Conservation (phyloP, 352 stramenopile species). For the Phytophthora palmivora region DNA sequence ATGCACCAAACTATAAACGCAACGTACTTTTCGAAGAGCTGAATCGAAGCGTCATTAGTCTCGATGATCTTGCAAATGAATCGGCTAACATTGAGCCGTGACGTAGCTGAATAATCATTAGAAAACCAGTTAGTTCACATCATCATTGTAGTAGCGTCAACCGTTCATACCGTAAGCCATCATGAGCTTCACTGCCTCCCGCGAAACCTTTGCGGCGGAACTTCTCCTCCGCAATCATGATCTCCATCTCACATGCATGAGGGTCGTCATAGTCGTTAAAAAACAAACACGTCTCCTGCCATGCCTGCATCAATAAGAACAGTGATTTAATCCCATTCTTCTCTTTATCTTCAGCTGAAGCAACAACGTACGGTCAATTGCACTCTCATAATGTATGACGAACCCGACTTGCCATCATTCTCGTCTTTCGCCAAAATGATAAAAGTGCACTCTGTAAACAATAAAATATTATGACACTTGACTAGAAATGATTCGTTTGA, state of each 20-base stretch:
- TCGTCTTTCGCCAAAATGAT: constrained; percentile 87
- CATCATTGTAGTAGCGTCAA: neutral
- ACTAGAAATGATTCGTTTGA: too few relatives aligned
- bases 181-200: constrained; percentile 91
- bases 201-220: constrained; percentile 90
- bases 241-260: constrained; percentile 88
- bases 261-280: constrained; percentile 90
- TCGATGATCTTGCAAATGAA: constrained; percentile 97
- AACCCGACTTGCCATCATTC: constrained; percentile 36
- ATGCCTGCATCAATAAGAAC: constrained; percentile 60
- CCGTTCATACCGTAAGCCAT: constrained; percentile 88
- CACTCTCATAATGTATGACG: constrained; percentile 51
- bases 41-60: constrained; percentile 86
- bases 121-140: neutral
- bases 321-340: neutral
- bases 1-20: neutral
- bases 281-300: constrained; percentile 95
- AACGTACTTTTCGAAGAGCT: constrained; percentile 87
- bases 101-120: constrained; percentile 48
- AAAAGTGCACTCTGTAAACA: constrained; percentile 96
- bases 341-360: neutral
- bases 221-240: constrained; percentile 94
- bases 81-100: constrained; percentile 70
- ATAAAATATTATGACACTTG: too few relatives aligned
- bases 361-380: constrained; percentile 57